A percentile compares a stretch with the other conserved stretches of the same genome.
These are phyloP conservation scores for Pestalotiopsis sp. DNA, from an alignment of 2,329 filamentous ascomycete species.

Conservation along the genomic window DNA sequence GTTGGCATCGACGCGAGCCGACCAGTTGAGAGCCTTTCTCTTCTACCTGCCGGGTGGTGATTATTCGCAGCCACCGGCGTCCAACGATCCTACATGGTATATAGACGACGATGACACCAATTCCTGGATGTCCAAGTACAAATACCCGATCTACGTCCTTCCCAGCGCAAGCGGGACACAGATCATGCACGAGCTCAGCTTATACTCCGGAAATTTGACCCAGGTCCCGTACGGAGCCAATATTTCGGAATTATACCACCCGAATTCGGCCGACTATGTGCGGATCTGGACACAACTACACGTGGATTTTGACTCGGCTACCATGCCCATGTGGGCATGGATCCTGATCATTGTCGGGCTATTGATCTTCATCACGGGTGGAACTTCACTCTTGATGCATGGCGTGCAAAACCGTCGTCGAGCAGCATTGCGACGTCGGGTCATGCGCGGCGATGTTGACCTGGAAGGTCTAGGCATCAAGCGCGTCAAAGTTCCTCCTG, in stretches of 20 bases:
- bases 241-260: slow-evolving; percentile 56
- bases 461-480: slow-evolving; percentile 86
- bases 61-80: slow-evolving; percentile 64
- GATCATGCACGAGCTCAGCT: slow-evolving; percentile 71
- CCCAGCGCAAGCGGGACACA: slow-evolving; percentile 66
- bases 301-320: slow-evolving; percentile 46
- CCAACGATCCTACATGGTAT: slow-evolving; percentile 69
- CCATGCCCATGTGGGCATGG: slow-evolving; percentile 84
- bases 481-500: slow-evolving; percentile 73
- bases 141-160: slow-evolving; percentile 83
- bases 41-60: slow-evolving; percentile 63
- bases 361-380: slow-evolving; percentile 67
- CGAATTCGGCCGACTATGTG: slow-evolving; percentile 60
- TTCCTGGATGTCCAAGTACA: slow-evolving; percentile 68
- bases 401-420: slow-evolving; percentile 74
- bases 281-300: slow-evolving; percentile 61
- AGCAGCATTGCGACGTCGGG: slow-evolving; percentile 66
- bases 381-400: slow-evolving; percentile 75
- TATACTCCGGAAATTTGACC: slow-evolving; percentile 78
- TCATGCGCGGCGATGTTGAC: slow-evolving; percentile 79
- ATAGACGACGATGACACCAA: slow-evolving; percentile 64
- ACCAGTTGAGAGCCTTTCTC: slow-evolving; percentile 64
- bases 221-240: slow-evolving; percentile 60
- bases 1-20: slow-evolving; percentile 60
- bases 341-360: slow-evolving; percentile 71